phyloP scores from a whole-genome alignment of 306 rosid species.

The Lupinus albus region DNA sequence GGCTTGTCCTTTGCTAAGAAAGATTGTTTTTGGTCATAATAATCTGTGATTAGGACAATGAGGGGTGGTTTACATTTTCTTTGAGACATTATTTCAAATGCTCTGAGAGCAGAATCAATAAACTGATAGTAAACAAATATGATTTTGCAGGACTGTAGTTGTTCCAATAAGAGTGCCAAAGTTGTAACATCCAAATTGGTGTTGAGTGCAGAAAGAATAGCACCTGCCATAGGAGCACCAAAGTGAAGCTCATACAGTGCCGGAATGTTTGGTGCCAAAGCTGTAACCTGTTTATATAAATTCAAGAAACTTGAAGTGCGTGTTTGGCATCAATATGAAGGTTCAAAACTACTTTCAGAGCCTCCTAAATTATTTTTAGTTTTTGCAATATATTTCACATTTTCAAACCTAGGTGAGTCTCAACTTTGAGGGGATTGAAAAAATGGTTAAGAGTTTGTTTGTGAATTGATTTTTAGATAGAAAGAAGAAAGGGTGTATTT shows the following conservation, averaged over 20 bases:
- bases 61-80: slow-evolving; percentile 54
- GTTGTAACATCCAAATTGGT: slow-evolving; percentile 53
- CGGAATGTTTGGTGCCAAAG: slow-evolving; percentile 79
- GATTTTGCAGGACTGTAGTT: slow-evolving; percentile 58
- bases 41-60: slow-evolving; percentile 54
- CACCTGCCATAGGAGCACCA: slow-evolving; percentile 86
- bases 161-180: slow-evolving; percentile 58
- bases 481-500: no score
- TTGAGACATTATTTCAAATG: slow-evolving; percentile 42
- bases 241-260: slow-evolving; percentile 81
- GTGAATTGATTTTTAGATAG: no score
- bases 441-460: no score
- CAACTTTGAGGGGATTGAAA: no score
- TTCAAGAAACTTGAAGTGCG: slow-evolving; percentile 9
- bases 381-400: no score
- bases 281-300: slow-evolving; percentile 58
- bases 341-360: not conserved
- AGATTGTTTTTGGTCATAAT: slow-evolving; percentile 31
- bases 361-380: no score
- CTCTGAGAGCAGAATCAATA: slow-evolving; percentile 51
- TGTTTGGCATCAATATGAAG: not conserved
- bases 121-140: slow-evolving; percentile 64
- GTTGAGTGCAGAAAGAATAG: slow-evolving; percentile 70
- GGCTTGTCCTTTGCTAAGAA: slow-evolving; percentile 40
- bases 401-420: no score